Conservation (phyloP, 2,329 filamentous ascomycete species). For the Aureobasidium pullulans region DNA sequence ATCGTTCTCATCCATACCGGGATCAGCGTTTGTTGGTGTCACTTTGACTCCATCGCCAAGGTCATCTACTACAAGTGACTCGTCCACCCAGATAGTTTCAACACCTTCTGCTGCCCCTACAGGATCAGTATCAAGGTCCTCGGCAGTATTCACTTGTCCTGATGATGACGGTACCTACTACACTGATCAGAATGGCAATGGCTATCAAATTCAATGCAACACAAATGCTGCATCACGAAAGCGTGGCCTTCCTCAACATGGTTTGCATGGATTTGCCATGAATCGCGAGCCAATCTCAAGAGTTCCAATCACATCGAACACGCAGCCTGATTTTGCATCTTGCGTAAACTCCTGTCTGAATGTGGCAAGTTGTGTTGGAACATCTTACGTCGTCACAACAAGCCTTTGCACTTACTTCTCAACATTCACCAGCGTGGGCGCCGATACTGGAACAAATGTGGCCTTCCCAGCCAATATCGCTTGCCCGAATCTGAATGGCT, state of each 20-base stretch:
- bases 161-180: conserved; percentile 1
- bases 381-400: neutral
- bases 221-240: neutral
- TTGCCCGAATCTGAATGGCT: neutral
- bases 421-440: neutral
- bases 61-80: neutral
- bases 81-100: neutral
- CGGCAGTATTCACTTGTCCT: neutral
- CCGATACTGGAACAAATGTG: neutral
- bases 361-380: neutral
- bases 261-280: neutral
- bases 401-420: neutral
- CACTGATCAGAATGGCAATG: neutral
- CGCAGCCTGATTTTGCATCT: neutral
- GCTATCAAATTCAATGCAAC: conserved; percentile 1
- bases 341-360: neutral
- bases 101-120: neutral
- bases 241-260: neutral
- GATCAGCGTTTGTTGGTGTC: neutral
- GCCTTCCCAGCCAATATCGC: neutral
- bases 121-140: neutral
- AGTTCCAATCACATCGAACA: neutral
- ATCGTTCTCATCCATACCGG: neutral
- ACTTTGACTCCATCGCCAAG: neutral
- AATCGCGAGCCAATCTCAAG: neutral